Conservation (phyloP, 2,329 filamentous ascomycete species). For the Endoconidiophora polonica region DNA sequence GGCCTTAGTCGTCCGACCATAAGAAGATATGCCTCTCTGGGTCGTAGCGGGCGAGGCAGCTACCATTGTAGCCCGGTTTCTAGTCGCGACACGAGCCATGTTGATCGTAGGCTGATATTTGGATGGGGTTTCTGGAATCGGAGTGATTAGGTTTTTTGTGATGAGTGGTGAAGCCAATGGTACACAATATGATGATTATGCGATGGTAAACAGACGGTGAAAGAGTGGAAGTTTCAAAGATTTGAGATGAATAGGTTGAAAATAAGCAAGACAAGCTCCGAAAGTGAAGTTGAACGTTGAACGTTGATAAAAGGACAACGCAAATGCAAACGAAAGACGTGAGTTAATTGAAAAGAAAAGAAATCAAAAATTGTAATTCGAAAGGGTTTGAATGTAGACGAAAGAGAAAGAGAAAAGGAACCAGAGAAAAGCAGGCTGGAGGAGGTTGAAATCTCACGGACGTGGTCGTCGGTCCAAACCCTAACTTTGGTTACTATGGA, state of each 20-base stretch:
- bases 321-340: neutral
- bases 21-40: constrained; percentile 8
- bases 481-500: neutral
- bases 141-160: too few relatives aligned
- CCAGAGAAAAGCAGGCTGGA: too few relatives aligned
- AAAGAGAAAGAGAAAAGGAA: neutral
- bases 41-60: constrained; percentile 6
- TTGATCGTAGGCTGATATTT: neutral
- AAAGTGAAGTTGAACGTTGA: neutral
- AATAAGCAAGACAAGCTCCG: neutral
- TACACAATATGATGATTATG: neutral
- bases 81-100: constrained; percentile 12
- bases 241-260: neutral
- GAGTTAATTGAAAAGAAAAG: neutral
- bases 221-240: neutral
- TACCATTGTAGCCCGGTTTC: constrained; percentile 8
- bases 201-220: neutral
- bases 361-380: neutral
- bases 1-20: constrained; percentile 15
- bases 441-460: neutral
- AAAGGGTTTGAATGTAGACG: neutral
- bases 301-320: neutral
- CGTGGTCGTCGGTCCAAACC: neutral
- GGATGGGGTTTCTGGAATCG: neutral
- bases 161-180: too few relatives aligned